Evolutionary conservation across 441 rosid genomes (phyloP).

Genomic region (Populus hybrid): DNA sequence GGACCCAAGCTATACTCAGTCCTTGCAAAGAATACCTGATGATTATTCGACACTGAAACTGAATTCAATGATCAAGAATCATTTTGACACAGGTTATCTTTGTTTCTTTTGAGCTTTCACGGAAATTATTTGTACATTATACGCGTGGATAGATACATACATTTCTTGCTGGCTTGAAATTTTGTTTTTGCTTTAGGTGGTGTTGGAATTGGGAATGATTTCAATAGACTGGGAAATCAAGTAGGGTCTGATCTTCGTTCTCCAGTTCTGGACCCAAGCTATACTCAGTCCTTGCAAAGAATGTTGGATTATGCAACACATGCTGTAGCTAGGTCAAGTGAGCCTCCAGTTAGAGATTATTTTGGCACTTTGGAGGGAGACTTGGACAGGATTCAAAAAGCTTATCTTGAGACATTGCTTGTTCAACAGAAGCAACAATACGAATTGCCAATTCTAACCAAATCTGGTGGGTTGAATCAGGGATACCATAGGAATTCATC

Average conservation of each 20-base stretch:
- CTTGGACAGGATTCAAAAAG: constrained; percentile 45
- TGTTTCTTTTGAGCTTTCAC: constrained; percentile 13
- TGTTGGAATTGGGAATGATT: constrained; percentile 37
- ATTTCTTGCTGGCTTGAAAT: constrained; percentile 10
- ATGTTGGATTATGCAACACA: constrained; percentile 36
- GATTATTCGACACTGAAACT: constrained; percentile 50
- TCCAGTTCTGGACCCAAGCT: constrained; percentile 48
- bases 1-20: constrained; percentile 53
- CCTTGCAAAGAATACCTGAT: constrained; percentile 45
- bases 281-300: constrained; percentile 48
- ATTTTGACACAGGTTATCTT: constrained; percentile 46
- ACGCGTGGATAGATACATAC: not conserved
- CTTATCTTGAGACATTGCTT: constrained; percentile 62
- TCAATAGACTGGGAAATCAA: constrained; percentile 44
- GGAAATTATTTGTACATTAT: not conserved
- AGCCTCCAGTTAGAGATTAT: constrained; percentile 44
- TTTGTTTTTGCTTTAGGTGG: constrained; percentile 35
- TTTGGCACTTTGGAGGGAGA: constrained; percentile 43
- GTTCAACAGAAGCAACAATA: constrained; percentile 71
- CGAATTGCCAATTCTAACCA: constrained; percentile 41
- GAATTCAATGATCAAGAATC: constrained; percentile 37
- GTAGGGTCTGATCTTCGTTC: constrained; percentile 46
- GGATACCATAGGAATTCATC: constrained; percentile 49
- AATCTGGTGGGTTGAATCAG: constrained; percentile 47
- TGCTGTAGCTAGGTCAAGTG: constrained; percentile 34